Conservation (phyloP, 768 basidiomycete species). For the Xanthoconium stramineum region DNA sequence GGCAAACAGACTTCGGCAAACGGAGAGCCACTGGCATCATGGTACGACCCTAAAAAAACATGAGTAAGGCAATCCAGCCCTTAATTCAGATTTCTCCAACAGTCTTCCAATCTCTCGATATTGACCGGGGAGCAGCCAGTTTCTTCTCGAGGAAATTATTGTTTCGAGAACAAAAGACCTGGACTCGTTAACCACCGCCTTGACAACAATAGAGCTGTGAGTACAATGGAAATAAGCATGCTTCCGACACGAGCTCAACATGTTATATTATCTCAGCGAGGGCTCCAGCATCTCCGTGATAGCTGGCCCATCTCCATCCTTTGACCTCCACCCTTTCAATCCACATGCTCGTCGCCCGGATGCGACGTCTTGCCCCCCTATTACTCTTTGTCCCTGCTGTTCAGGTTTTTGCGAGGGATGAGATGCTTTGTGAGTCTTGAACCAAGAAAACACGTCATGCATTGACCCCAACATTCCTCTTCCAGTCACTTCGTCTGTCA, state of each 20-base stretch:
- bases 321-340: slow-evolving; percentile 13
- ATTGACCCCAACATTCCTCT: slow-evolving; percentile 4
- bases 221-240: slow-evolving; percentile 32
- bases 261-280: slow-evolving; percentile 22
- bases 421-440: slow-evolving; percentile 56
- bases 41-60: no score
- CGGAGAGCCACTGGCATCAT: neutral
- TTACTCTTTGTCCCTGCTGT: slow-evolving; percentile 39
- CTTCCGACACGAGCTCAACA: slow-evolving; percentile 25
- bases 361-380: slow-evolving; percentile 54
- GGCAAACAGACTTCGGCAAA: neutral
- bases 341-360: slow-evolving; percentile 72
- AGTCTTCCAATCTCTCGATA: neutral
- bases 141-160: neutral
- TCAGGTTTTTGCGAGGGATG: slow-evolving; percentile 46
- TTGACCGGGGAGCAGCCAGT: neutral
- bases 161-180: slow-evolving; percentile 20
- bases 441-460: neutral
- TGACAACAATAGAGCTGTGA: slow-evolving; percentile 31
- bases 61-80: no score
- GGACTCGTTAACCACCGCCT: slow-evolving; percentile 22
- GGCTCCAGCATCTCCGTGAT: slow-evolving; percentile 21
- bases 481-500: slow-evolving; percentile 81
- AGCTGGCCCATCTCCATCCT: slow-evolving; percentile 26
- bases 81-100: no score